These are phyloP conservation scores for Leishmania guyanensis DNA, from an alignment of 208 protist species.

Conservation along the genomic window DNA sequence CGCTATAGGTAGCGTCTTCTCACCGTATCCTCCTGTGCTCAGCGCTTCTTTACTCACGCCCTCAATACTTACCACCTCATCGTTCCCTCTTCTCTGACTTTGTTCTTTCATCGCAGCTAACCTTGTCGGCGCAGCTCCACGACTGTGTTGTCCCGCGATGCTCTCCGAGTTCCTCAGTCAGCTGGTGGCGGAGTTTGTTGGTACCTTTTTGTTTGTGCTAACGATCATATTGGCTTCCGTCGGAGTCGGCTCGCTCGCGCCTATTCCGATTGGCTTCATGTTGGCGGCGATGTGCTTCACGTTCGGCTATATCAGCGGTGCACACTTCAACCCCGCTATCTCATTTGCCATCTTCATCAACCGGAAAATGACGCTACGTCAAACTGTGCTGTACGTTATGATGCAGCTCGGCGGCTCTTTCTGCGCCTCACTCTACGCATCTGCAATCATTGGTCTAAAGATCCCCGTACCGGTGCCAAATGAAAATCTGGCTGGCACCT, in stretches of 20 bases:
- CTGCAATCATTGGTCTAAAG: constrained; percentile 74
- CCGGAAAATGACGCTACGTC: constrained; percentile 68
- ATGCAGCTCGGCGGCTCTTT: constrained; percentile 80
- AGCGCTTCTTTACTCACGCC: neutral
- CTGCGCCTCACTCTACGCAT: constrained; percentile 70
- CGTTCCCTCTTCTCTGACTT: neutral
- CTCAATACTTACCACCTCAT: neutral
- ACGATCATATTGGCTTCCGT: constrained; percentile 73
- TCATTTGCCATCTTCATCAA: constrained; percentile 89
- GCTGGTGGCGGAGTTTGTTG: constrained; percentile 81
- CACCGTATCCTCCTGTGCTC: neutral
- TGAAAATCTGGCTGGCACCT: constrained; percentile 43
- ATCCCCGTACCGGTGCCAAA: constrained; percentile 61
- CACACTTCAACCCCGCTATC: constrained; percentile 94
- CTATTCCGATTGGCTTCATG: constrained; percentile 89
- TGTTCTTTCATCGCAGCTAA: neutral
- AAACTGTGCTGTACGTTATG: constrained; percentile 69
- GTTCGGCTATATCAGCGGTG: constrained; percentile 92
- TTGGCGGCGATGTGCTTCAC: constrained; percentile 89
- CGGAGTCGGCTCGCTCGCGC: constrained; percentile 68
- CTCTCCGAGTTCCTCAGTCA: constrained; percentile 71
- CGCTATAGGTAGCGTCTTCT: neutral
- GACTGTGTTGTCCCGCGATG: constrained; percentile 17
- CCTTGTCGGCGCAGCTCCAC: neutral
- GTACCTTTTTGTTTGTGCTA: constrained; percentile 86